phyloP scores from a whole-genome alignment of 2,329 filamentous ascomycete species.

The Aspergillus amoenus region DNA sequence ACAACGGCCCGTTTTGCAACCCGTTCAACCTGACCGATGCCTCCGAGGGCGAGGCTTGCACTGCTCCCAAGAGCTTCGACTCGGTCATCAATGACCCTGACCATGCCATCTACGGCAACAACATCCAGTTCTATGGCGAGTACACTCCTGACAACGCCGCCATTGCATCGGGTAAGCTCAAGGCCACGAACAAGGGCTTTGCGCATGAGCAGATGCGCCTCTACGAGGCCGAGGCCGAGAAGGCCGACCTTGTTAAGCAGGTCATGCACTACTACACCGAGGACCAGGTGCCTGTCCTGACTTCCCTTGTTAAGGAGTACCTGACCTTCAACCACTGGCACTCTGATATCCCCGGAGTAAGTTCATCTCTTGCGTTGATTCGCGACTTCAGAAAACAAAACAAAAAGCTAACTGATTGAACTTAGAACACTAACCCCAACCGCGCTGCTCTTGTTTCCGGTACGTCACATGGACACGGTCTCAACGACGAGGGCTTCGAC shows the following conservation, averaged over 20 bases:
- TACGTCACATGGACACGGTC: conserved; percentile 34
- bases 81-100: conserved; percentile 44
- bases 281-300: conserved; percentile 44
- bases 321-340: conserved; percentile 49
- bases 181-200: conserved; percentile 38
- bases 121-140: conserved; percentile 45
- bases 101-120: conserved; percentile 45
- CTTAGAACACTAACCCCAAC: conserved; percentile 47
- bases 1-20: conserved; percentile 46
- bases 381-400: too few species aligned
- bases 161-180: conserved; percentile 34
- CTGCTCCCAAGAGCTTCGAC: conserved; percentile 39
- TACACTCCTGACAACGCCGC: conserved; percentile 40
- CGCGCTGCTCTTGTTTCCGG: conserved; percentile 33
- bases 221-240: conserved; percentile 32
- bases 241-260: conserved; percentile 36
- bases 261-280: conserved; percentile 49
- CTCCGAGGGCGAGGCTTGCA: conserved; percentile 31
- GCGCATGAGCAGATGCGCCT: conserved; percentile 42
- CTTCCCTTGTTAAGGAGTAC: conserved; percentile 42
- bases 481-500: conserved; percentile 31
- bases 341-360: conserved; percentile 44
- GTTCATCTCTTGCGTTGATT: conserved; percentile 16
- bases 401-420: conserved; percentile 1
- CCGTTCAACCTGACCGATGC: conserved; percentile 37